phyloP scores from a whole-genome alignment of 495 filamentous ascomycete species.

The Penicillium manginii region DNA sequence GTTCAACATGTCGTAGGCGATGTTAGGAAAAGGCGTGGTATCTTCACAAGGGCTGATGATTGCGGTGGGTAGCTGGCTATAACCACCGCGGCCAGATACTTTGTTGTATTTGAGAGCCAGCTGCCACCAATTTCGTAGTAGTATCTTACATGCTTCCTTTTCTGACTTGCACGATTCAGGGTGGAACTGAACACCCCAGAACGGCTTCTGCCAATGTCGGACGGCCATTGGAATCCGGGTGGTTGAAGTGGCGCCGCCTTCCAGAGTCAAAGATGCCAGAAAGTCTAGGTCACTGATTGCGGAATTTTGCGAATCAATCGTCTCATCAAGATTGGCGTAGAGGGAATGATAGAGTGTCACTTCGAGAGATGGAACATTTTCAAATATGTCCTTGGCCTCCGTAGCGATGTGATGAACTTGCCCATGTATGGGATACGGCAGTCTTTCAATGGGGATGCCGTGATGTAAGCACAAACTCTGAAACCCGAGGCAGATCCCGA shows the following conservation, averaged over 20 bases:
- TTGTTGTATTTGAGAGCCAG: constrained; percentile 44
- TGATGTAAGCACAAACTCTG: constrained; percentile 75
- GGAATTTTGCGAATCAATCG: background rate
- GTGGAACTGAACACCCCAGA: constrained; percentile 93
- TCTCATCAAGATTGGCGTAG: constrained; percentile 57
- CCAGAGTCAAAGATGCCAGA: constrained; percentile 43
- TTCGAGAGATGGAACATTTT: constrained; percentile 56
- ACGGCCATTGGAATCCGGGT: constrained; percentile 74
- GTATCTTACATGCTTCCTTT: constrained; percentile 60
- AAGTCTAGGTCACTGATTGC: constrained; percentile 30
- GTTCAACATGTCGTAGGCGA: constrained; percentile 40
- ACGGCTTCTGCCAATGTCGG: constrained; percentile 70
- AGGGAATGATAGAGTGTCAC: constrained; percentile 91
- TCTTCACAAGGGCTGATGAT: constrained; percentile 30
- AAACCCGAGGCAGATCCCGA: constrained; percentile 93
- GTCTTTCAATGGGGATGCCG: constrained; percentile 64
- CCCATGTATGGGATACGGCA: constrained; percentile 77
- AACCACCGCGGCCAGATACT: constrained; percentile 33
- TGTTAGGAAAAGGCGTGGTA: constrained; percentile 28
- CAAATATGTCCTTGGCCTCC: constrained; percentile 53
- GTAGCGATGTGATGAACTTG: constrained; percentile 69
- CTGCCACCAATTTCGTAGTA: constrained; percentile 80
- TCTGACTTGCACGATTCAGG: constrained; percentile 90
- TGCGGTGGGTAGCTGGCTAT: constrained; percentile 28
- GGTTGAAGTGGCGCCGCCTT: constrained; percentile 6